Conservation (phyloP, 148 eudicot genomes). For the Chenopodium suecicum region DNA sequence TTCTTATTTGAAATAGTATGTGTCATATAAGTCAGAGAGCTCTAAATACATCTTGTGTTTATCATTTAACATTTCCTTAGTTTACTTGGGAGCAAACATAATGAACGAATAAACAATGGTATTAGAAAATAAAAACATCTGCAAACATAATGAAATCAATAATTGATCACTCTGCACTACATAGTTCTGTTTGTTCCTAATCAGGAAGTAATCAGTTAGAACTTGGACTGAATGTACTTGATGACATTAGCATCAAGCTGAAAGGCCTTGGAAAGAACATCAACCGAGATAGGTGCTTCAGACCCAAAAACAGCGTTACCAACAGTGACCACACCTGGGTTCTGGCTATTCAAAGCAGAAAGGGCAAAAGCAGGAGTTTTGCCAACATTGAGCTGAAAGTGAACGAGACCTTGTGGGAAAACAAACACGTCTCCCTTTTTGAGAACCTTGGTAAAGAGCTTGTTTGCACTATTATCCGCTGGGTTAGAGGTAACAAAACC, state of each 20-base stretch:
- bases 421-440: constrained; percentile 14
- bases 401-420: constrained; percentile 6
- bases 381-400: constrained; percentile 18
- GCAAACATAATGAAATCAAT: too few species aligned
- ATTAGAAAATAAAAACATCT: too few species aligned
- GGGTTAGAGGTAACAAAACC: constrained; percentile 11
- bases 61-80: too few species aligned
- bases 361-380: constrained; percentile 6
- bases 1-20: too few species aligned
- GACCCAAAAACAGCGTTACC: constrained; percentile 11
- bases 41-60: too few species aligned
- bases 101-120: too few species aligned
- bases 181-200: too few species aligned
- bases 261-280: constrained; percentile 13
- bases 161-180: too few species aligned
- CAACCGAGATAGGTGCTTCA: constrained; percentile 2
- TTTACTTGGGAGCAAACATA: too few species aligned
- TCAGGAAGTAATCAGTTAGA: not conserved
- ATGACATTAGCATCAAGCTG: constrained; percentile 12
- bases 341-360: constrained; percentile 10
- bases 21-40: too few species aligned
- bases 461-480: not conserved
- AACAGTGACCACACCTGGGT: constrained; percentile 12
- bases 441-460: constrained; percentile 6
- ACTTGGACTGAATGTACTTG: not conserved